Evolutionary conservation across 306 rosid genomes (phyloP).

Genomic region (Acacia crassicarpa): DNA sequence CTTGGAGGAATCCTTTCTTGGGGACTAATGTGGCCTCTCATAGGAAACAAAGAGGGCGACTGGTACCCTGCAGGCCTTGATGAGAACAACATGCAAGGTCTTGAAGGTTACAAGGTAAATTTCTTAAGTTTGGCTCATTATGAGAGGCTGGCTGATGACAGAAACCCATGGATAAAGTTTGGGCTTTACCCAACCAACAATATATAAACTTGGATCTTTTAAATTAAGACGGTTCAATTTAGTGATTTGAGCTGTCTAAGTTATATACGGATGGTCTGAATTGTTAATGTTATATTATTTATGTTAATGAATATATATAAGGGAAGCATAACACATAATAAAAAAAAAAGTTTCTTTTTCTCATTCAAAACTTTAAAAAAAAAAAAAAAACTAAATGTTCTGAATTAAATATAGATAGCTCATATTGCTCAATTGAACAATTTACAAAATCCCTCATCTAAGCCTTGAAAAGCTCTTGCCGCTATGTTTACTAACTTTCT

Average conservation of each 20-base stretch:
- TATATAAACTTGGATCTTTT: neutral
- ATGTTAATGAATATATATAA: neutral
- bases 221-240: too few relatives aligned
- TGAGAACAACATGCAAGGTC: slow-evolving; percentile 31
- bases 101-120: slow-evolving; percentile 54
- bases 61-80: slow-evolving; percentile 40
- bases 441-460: neutral
- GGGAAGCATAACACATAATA: neutral
- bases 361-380: too few relatives aligned
- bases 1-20: slow-evolving; percentile 60
- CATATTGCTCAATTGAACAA: neutral
- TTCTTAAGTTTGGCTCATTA: neutral
- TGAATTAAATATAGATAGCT: neutral
- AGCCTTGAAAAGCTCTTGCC: neutral
- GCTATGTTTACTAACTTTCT: neutral
- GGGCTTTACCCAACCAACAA: neutral
- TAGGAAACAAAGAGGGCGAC: slow-evolving; percentile 40
- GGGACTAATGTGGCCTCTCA: slow-evolving; percentile 61
- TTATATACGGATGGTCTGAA: neutral
- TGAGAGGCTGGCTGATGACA: neutral
- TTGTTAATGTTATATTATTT: neutral
- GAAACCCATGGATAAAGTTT: neutral
- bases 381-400: neutral
- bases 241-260: neutral
- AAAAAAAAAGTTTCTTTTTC: neutral